Evolutionary conservation across 495 filamentous ascomycete genomes (phyloP).

Genomic region (Penicillium angulare): DNA sequence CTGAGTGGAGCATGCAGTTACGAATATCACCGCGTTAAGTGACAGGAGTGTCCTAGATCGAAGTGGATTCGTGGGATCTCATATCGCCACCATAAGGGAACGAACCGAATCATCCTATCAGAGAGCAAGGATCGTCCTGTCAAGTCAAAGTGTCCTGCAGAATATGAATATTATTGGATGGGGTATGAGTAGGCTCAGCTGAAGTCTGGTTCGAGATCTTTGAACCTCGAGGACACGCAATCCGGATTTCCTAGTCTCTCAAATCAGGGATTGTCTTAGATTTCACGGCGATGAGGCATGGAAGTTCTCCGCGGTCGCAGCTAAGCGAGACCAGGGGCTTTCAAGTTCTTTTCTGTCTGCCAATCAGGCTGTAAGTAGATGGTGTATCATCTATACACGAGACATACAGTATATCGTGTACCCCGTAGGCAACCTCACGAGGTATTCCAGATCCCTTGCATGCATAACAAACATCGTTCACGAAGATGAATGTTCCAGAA

Average conservation of each 20-base stretch:
- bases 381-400: not conserved
- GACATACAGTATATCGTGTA: not conserved
- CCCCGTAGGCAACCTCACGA: slow-evolving; percentile 2
- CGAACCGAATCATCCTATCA: slow-evolving; percentile 6
- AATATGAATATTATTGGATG: no score
- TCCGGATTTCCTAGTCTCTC: not conserved
- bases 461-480: not conserved
- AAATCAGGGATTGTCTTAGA: not conserved
- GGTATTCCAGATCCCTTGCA: slow-evolving; percentile 5
- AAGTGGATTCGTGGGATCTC: slow-evolving; percentile 4
- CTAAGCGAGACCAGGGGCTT: not conserved
- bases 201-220: not conserved
- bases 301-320: not conserved
- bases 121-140: not conserved
- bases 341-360: not conserved
- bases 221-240: not conserved
- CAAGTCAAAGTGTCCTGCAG: no score
- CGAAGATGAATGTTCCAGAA: slow-evolving; percentile 2
- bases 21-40: slow-evolving; percentile 3
- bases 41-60: slow-evolving; percentile 2
- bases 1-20: not conserved
- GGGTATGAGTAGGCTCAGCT: no score
- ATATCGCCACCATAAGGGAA: slow-evolving; percentile 4
- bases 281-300: not conserved
- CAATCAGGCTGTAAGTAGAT: not conserved